A percentile compares a stretch with the other conserved stretches of the same genome.
Conservation (phyloP, 2,329 filamentous ascomycete species). For the Teratosphaeria destructans region DNA sequence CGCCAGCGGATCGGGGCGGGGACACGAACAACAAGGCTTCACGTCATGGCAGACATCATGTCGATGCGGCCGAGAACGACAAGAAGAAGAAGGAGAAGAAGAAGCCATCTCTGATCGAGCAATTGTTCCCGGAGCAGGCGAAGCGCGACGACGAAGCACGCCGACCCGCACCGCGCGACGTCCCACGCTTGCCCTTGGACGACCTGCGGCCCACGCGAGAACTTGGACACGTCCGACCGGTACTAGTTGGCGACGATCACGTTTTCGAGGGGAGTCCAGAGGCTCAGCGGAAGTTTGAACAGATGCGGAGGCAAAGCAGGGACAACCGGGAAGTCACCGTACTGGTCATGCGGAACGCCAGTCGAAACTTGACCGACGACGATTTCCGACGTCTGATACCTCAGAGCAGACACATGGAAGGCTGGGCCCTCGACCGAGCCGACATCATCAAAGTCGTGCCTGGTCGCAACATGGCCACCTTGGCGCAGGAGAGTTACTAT, state of each 20-base stretch:
- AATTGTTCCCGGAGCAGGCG: slow-evolving; percentile 46
- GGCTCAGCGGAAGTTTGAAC: background rate
- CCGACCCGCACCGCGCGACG: slow-evolving; percentile 16
- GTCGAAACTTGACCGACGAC: slow-evolving; percentile 49
- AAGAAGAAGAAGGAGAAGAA: background rate
- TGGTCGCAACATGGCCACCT: slow-evolving; percentile 51
- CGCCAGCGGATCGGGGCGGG: background rate
- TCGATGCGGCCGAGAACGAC: background rate
- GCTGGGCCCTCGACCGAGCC: slow-evolving; percentile 46
- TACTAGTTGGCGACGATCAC: background rate
- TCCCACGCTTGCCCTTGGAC: slow-evolving; percentile 25
- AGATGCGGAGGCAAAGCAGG: background rate
- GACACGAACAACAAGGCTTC: background rate
- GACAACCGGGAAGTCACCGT: slow-evolving; percentile 17
- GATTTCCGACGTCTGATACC: slow-evolving; percentile 62
- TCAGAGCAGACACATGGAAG: slow-evolving; percentile 53
- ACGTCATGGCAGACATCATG: background rate
- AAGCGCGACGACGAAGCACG: slow-evolving; percentile 17
- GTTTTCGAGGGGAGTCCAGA: background rate
- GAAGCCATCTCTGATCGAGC: slow-evolving; percentile 33
- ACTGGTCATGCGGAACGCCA: slow-evolving; percentile 50
- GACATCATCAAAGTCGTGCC: slow-evolving; percentile 53
- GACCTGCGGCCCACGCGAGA: background rate
- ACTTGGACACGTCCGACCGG: background rate
- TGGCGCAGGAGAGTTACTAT: slow-evolving; percentile 55